Base-by-base conservation (phyloP, 345 rosid genomes). In the Citrus inodora region DNA sequence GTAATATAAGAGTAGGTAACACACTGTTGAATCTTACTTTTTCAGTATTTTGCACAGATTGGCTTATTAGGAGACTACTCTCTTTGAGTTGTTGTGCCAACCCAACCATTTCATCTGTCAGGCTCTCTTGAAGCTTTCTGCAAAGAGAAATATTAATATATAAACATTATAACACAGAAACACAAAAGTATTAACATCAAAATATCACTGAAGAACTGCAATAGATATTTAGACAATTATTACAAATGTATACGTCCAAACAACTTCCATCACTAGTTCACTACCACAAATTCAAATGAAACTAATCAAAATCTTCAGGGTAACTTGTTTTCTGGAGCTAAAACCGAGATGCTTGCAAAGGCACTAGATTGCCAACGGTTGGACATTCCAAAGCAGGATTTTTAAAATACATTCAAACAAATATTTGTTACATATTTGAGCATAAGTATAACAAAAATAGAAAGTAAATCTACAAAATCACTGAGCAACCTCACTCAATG, bases 31-130 rank as follows among this genome's bases (percentile, higher is more conserved):
- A 24, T 38, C 80, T 75, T 72, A 92, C 99, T 75, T 91, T 92
- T 72, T 92, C 98, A 60, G 99, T 92, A 78, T 87, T 88, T 78
- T 91, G 85, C 81, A 91, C 71, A n/a, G 99, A 93, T 78, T 68
- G 92, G 75, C 90, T 90, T 89, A 92, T 95, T 83, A 89, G 71
- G 59, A 90, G 94, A 86, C 94, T 96, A 67, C 90, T 83, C 88
- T 92, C 99, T 84, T 94, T 94, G 37, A 94, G 97, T 82, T 96
- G 92, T 63, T 76, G 82, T 13, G 98, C 99, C 84, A 96, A 87
- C 61, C 82, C 97, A 42, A 94, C 99, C 98, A 96, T 96, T 85
- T 94, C 99, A 87, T 92, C 97, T 0, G 97, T 92, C 74, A 96
- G 83, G 80, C 88, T 92, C 38, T 96, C 98, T 67, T 96, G 98